Base-by-base conservation (phyloP, 371 early-diverging fungal genomes). In the Dichotomocladium elegans region DNA sequence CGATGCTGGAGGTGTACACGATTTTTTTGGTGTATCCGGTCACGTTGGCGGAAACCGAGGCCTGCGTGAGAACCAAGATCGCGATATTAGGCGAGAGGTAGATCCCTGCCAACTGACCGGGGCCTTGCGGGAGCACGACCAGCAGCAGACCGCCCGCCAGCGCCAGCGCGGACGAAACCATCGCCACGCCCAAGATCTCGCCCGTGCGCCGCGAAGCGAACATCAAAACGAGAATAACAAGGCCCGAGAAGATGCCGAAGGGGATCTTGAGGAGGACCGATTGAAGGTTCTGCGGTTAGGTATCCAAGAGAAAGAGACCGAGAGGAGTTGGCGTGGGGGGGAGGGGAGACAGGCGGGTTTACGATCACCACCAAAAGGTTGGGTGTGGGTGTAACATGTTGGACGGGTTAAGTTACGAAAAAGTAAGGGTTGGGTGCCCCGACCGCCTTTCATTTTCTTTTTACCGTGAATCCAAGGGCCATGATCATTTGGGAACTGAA, bases 401-500 rank as follows among this genome's bases (percentile, higher is more conserved):
- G n/a, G n/a, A n/a, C n/a, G n/a, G n/a, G n/a, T n/a, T n/a, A n/a
- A n/a, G n/a, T n/a, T n/a, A n/a, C n/a, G n/a, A n/a, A n/a, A n/a
- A n/a, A n/a, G n/a, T n/a, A n/a, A n/a, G n/a, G n/a, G n/a, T n/a
- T n/a, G n/a, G n/a, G n/a, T n/a, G n/a, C n/a, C n/a, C n/a, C n/a
- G n/a, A n/a, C n/a, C n/a, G n/a, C n/a, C n/a, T 21, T 45, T 2
- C 14, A 44, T 44, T 7, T 24, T 14, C 3, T 6, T 15, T 46
- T 21, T 59, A 59, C 59, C 8, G 59, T 37, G 25, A 59, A 59
- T 27, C 59, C 59, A 31, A 53, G 37, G 12, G 41, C 47, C 14
- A 25, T 28, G 26, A 52, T 53, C 2, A 59, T 44, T 27, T 48
- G 43, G 7, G 54, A 41, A 6, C 41, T 29, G 22, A 44, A 60